Evolutionary conservation across 2,329 filamentous ascomycete genomes (phyloP).

Genomic region (Diaporthe velutina): DNA sequence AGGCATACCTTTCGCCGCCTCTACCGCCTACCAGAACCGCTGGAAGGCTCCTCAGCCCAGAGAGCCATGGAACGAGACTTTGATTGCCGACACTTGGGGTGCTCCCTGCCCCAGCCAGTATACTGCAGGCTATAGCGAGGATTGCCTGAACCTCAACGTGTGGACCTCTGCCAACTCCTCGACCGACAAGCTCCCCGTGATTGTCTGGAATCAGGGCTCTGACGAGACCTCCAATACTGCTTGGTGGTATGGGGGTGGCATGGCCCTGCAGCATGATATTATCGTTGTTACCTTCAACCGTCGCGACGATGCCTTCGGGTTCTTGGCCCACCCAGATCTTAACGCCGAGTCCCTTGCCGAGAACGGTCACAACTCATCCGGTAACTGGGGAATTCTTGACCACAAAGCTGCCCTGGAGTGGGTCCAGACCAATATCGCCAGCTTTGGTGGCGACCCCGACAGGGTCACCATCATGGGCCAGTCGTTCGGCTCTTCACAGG

Average conservation of each 20-base stretch:
- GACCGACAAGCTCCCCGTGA: conserved; percentile 46
- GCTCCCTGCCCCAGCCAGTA: conserved; percentile 29
- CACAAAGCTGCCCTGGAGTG: conserved; percentile 37
- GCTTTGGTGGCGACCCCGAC: conserved; percentile 38
- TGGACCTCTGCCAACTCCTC: conserved; percentile 48
- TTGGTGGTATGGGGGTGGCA: conserved; percentile 37
- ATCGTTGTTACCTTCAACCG: conserved; percentile 38
- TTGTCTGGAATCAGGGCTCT: conserved; percentile 43
- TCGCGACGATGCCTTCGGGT: conserved; percentile 39
- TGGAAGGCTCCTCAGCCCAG: conserved; percentile 30
- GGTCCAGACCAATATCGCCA: conserved; percentile 38
- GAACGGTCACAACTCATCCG: conserved; percentile 38
- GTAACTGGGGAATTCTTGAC: conserved; percentile 39
- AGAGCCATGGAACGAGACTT: conserved; percentile 41
- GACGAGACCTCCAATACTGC: conserved; percentile 29
- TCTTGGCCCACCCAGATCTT: conserved; percentile 36
- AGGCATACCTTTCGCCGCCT: conserved; percentile 33
- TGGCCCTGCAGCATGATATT: conserved; percentile 38
- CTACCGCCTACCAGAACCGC: conserved; percentile 33
- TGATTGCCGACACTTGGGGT: conserved; percentile 40
- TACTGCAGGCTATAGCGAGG: conserved; percentile 42
- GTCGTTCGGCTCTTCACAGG: conserved; percentile 45
- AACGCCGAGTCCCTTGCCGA: conserved; percentile 35
- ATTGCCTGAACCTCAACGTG: conserved; percentile 51
- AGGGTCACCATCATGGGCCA: conserved; percentile 38